These are phyloP conservation scores for Kwoniella dendrophila DNA, from an alignment of 768 basidiomycete genomes.

Conservation along the genomic window DNA sequence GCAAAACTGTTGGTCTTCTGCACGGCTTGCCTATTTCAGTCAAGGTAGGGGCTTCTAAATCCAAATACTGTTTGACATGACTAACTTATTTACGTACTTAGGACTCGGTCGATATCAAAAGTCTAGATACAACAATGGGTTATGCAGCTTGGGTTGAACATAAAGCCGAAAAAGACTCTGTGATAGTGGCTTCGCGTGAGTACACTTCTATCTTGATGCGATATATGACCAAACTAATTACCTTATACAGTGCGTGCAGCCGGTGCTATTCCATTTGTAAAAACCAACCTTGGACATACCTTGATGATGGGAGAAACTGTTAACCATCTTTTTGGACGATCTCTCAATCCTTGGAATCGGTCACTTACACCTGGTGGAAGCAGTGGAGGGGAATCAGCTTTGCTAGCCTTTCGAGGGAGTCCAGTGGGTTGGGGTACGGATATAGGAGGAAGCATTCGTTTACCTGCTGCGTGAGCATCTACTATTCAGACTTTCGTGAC, in stretches of 20 bases:
- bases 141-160: not conserved
- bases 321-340: conserved; percentile 21
- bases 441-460: conserved; percentile 15
- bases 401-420: conserved; percentile 21
- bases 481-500: not conserved
- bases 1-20: not conserved
- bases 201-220: not conserved
- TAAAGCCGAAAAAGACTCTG: not conserved
- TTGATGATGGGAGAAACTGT: conserved; percentile 29
- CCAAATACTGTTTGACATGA: not conserved
- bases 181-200: not conserved
- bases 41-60: not conserved
- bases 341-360: conserved; percentile 26
- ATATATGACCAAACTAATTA: not conserved
- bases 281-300: conserved; percentile 23
- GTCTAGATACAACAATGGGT: not conserved
- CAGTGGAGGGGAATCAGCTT: conserved; percentile 29
- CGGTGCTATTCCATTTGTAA: conserved; percentile 5
- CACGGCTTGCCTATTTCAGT: not conserved
- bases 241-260: not conserved
- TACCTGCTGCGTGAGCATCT: not conserved
- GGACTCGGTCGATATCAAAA: not conserved
- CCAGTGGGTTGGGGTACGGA: conserved; percentile 8
- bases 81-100: not conserved
- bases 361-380: conserved; percentile 24